Percentiles rank a stretch among this genome's conserved stretches.
Conservation (phyloP, 805 yeast species). For the Kluyveromyces nonfermentans region DNA sequence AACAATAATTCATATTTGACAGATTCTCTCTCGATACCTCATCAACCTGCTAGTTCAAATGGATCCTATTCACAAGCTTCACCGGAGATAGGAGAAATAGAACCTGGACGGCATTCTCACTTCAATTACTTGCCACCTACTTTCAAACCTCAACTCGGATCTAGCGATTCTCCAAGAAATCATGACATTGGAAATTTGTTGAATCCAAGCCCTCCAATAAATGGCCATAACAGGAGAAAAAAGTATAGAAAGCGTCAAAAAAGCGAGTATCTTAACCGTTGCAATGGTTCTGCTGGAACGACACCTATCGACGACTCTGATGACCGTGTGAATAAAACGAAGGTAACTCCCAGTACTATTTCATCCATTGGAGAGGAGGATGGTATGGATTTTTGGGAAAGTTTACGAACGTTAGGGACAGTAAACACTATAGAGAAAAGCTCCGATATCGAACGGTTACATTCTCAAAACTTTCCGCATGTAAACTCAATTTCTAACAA, state of each 20-base stretch:
- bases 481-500: background rate
- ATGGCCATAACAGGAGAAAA: slow-evolving; percentile 8
- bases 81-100: slow-evolving; percentile 35
- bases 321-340: background rate
- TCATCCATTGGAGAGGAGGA: slow-evolving; percentile 39
- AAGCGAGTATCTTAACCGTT: slow-evolving; percentile 4
- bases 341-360: slow-evolving; percentile 4
- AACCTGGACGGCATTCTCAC: slow-evolving; percentile 53
- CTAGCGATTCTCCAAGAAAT: slow-evolving; percentile 42
- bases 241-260: slow-evolving; percentile 6
- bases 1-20: background rate
- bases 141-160: slow-evolving; percentile 59
- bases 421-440: slow-evolving; percentile 8
- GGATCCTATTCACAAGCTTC: slow-evolving; percentile 13
- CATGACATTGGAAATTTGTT: slow-evolving; percentile 38
- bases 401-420: slow-evolving; percentile 43
- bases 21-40: background rate
- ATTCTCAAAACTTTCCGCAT: background rate
- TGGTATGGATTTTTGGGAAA: slow-evolving; percentile 64
- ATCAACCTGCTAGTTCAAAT: slow-evolving; percentile 10
- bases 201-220: slow-evolving; percentile 26
- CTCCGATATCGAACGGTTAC: background rate
- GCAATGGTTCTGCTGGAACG: slow-evolving; percentile 8
- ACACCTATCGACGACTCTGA: slow-evolving; percentile 10
- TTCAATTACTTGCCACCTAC: slow-evolving; percentile 70